These are phyloP conservation scores for Hyaloscypha finlandica DNA, from an alignment of 495 filamentous ascomycete genomes.

Conservation along the genomic window DNA sequence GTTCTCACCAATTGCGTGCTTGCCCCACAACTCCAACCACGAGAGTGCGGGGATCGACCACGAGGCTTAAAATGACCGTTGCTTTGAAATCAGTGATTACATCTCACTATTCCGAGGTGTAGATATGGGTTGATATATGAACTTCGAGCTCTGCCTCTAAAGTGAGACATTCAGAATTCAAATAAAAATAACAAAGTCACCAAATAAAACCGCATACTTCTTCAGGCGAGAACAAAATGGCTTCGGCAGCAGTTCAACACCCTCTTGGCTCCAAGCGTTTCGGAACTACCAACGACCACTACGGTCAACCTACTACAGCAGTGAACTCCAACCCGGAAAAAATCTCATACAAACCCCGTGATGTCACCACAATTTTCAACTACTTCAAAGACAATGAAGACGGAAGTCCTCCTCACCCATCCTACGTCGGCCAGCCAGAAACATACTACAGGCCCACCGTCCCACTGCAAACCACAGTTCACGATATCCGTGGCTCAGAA, in stretches of 20 bases:
- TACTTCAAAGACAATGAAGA: conserved; percentile 62
- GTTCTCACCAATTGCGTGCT: conserved; percentile 13
- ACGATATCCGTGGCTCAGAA: conserved; percentile 53
- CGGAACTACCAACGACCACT: conserved; percentile 1
- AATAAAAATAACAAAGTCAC: neutral
- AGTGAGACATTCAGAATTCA: neutral
- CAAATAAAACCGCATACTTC: neutral
- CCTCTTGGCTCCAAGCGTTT: neutral
- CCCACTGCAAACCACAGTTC: conserved; percentile 41
- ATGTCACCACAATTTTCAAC: conserved; percentile 60
- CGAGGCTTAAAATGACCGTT: neutral
- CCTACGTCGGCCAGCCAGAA: conserved; percentile 49
- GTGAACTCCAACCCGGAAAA: neutral
- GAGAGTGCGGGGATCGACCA: neutral
- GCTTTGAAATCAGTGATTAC: conserved; percentile 9
- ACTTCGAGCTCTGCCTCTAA: neutral
- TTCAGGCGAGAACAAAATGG: conserved; percentile 1
- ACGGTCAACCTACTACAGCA: neutral
- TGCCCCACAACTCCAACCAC: neutral
- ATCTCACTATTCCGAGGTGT: neutral
- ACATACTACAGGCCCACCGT: conserved; percentile 49
- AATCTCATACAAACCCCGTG: conserved; percentile 12
- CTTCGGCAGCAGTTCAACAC: conserved; percentile 7
- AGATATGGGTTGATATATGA: neutral
- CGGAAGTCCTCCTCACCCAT: conserved; percentile 54